Evolutionary conservation across 805 yeast species (phyloP).

Genomic region (Torulaspora indica): DNA sequence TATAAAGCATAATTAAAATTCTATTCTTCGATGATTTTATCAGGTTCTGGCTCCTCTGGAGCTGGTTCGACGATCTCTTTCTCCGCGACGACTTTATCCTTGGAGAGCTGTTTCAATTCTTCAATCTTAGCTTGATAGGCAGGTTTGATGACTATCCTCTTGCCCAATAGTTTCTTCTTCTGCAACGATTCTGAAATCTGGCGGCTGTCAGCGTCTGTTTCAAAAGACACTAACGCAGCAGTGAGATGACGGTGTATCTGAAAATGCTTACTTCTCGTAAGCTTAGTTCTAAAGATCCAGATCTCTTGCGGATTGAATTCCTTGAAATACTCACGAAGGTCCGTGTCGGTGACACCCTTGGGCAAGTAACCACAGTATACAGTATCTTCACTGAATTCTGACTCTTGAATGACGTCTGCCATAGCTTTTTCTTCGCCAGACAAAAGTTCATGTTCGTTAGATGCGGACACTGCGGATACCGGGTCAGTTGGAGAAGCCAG

Average conservation of each 20-base stretch:
- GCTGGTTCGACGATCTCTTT: background rate
- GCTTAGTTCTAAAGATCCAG: conserved; percentile 43
- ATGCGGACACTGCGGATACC: conserved; percentile 1
- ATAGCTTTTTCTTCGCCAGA: background rate
- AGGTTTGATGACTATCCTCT: conserved; percentile 36
- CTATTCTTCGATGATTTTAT: background rate
- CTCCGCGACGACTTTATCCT: conserved; percentile 12
- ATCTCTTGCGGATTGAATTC: conserved; percentile 46
- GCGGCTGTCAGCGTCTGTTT: conserved; percentile 40
- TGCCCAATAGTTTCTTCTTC: conserved; percentile 38
- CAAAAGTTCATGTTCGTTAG: background rate
- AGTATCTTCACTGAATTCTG: conserved; percentile 40
- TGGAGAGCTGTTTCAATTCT: conserved; percentile 42
- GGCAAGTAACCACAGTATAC: conserved; percentile 43
- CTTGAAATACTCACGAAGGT: conserved; percentile 42
- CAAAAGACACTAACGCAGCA: conserved; percentile 50
- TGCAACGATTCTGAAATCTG: conserved; percentile 42
- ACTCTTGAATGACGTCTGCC: conserved; percentile 1
- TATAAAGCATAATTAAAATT: background rate
- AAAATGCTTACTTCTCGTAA: conserved; percentile 24
- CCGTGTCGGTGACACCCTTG: conserved; percentile 40
- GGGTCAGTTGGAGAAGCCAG: background rate
- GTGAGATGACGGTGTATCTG: conserved; percentile 38
- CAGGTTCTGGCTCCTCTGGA: background rate
- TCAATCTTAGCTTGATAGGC: conserved; percentile 43